These are phyloP conservation scores for Setaria italica DNA, from an alignment of 202 grass and related monocot species.

Conservation along the genomic window DNA sequence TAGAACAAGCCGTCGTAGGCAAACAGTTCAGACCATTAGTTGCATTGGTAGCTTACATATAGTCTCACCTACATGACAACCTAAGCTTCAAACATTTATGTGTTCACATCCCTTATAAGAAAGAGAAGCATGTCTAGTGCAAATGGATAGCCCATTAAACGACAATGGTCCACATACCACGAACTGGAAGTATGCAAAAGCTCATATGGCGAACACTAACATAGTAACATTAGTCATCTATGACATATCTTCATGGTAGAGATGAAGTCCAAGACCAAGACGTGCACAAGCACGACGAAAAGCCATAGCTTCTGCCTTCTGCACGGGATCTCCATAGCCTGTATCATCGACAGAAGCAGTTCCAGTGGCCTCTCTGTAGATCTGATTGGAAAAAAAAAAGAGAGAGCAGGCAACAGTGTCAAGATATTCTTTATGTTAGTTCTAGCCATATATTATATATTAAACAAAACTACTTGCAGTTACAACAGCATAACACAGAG, in stretches of 20 bases:
- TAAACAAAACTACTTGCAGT: background rate
- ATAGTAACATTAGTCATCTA: slow-evolving; percentile 52
- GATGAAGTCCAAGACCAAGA: slow-evolving; percentile 95
- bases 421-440: slow-evolving; percentile 16
- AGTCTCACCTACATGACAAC: slow-evolving; percentile 14
- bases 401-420: background rate
- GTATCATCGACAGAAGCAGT: slow-evolving; percentile 74
- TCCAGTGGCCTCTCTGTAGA: slow-evolving; percentile 92
- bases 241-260: slow-evolving; percentile 89
- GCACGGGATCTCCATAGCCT: slow-evolving; percentile 80
- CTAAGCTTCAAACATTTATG: slow-evolving; percentile 35
- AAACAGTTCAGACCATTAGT: slow-evolving; percentile 29
- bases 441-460: background rate
- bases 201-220: slow-evolving; percentile 40
- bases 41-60: slow-evolving; percentile 54
- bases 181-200: slow-evolving; percentile 21
- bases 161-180: slow-evolving; percentile 9
- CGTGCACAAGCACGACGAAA: slow-evolving; percentile 96
- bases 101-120: slow-evolving; percentile 40
- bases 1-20: slow-evolving; percentile 34
- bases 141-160: slow-evolving; percentile 32
- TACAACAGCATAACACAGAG: slow-evolving; percentile 5
- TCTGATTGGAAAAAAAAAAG: slow-evolving; percentile 40
- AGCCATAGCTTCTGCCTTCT: slow-evolving; percentile 98
- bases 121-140: slow-evolving; percentile 23